Base-by-base conservation (phyloP, 805 yeast species). In the Wickerhamomyces bovis region DNA sequence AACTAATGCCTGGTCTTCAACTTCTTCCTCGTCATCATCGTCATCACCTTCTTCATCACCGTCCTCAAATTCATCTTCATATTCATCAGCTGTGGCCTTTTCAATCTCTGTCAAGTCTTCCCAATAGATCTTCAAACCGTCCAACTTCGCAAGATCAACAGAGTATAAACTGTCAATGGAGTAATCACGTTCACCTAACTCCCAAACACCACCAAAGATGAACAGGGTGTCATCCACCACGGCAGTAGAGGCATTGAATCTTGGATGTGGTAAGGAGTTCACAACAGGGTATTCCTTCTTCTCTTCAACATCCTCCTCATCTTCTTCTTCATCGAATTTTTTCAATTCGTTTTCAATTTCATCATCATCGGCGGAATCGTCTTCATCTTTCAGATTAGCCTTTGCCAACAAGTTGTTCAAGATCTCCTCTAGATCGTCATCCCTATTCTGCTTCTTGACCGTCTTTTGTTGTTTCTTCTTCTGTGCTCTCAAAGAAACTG, bases 191-290 rank as follows among this genome's bases (percentile, higher is more conserved):
- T 94, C 98, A 4, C 90, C 96, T 26, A 76, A 68, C 63, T 94
- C 98, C 81, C 83, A 92, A 39, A 83, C 78, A 55, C 98, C 99
- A 21, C 97, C 96, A 61, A 77, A 89, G 10, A 94, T 84, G 65
- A 81, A 92, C 48, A 89, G 70, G 0, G 75, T 76, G 61, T 92
- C 98, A 55, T 85, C 95, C 35, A 85, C 80, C 1, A 92, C 96
- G 47, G 95, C 82, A 4, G 89, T 78, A 3, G 90, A 69, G 3
- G 96, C 81, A 61, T 92, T 92, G 69, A 89, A 92, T 56, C 98
- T 73, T 2, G 90, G 79, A 60, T 92, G 97, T 2, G 98, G 98
- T 45, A 88, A 65, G 53, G 76, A 79, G 48, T 71, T 75, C 51
- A 78, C 66, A 0, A 83, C 60, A 2, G 83, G 81, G 45, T 54